phyloP scores from a whole-genome alignment of 1,139 yeast species.

The Suhomyces chickasaworum region DNA sequence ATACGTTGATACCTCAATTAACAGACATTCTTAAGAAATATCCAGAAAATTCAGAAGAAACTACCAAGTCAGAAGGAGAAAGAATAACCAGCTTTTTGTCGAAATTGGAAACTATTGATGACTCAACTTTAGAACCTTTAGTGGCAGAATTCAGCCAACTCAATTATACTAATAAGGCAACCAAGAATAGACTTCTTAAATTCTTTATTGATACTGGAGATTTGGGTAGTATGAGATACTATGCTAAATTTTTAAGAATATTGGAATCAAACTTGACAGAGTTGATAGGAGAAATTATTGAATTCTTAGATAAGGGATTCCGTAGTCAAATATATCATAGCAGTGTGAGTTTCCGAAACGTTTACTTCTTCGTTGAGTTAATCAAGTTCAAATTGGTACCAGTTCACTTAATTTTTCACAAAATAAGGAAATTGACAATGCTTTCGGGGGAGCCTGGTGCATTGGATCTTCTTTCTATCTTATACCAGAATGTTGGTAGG shows the following conservation, averaged over 20 bases:
- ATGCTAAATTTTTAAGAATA: constrained; percentile 54
- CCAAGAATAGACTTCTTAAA: constrained; percentile 60
- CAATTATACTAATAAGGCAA: constrained; percentile 69
- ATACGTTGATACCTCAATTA: constrained; percentile 40
- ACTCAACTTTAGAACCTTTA: constrained; percentile 58
- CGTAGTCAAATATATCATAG: constrained; percentile 59
- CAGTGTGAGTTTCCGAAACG: constrained; percentile 54
- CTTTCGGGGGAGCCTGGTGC: constrained; percentile 56
- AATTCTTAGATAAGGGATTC: constrained; percentile 59
- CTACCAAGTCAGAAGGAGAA: constrained; percentile 35
- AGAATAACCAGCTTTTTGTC: constrained; percentile 46
- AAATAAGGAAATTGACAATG: constrained; percentile 57
- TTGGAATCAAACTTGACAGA: constrained; percentile 62
- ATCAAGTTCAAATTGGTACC: constrained; percentile 80
- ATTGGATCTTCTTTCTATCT: constrained; percentile 62
- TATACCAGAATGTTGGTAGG: constrained; percentile 71
- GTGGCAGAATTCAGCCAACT: constrained; percentile 55
- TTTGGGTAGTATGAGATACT: constrained; percentile 47
- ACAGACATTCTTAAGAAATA: constrained; percentile 20
- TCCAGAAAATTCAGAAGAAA: background rate
- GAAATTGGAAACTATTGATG: constrained; percentile 46
- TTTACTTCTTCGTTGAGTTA: constrained; percentile 71
- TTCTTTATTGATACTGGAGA: constrained; percentile 56
- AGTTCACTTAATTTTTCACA: constrained; percentile 68
- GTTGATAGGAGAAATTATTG: constrained; percentile 57